phyloP scores from a whole-genome alignment of 2,329 filamentous ascomycete genomes.

The Aspergillus eucalypticola region DNA sequence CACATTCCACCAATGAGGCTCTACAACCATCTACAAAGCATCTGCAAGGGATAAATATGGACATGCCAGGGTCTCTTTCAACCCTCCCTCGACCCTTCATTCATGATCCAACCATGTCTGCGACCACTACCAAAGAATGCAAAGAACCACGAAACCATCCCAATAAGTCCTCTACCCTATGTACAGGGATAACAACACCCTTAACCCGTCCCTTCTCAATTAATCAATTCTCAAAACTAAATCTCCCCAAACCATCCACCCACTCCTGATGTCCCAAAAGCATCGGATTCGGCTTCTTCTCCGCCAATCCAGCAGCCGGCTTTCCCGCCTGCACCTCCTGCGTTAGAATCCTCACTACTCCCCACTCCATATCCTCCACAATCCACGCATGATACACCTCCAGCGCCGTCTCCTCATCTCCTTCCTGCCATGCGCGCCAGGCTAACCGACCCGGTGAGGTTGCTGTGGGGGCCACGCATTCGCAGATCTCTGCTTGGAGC shows the following conservation, averaged over 20 bases:
- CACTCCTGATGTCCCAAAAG: constrained; percentile 10
- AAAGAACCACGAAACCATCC: background rate
- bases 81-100: too few relatives aligned
- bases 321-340: constrained; percentile 11
- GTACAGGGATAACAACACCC: background rate
- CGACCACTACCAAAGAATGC: background rate
- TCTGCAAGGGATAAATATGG: too few relatives aligned
- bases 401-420: constrained; percentile 8
- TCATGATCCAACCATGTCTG: background rate
- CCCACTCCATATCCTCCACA: constrained; percentile 8
- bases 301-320: constrained; percentile 6
- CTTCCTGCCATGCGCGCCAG: constrained; percentile 9
- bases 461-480: constrained; percentile 1
- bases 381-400: constrained; percentile 13
- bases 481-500: background rate
- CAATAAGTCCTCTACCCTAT: background rate
- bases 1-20: too few relatives aligned
- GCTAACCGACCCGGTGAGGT: background rate
- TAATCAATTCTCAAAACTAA: constrained; percentile 45
- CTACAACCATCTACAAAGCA: too few relatives aligned
- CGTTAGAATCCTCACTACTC: constrained; percentile 3
- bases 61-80: too few relatives aligned
- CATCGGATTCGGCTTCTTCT: constrained; percentile 9
- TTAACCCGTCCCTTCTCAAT: too few relatives aligned
- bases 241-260: constrained; percentile 4